Conservation (phyloP, 2,329 filamentous ascomycete species). For the Xylariales sp. region DNA sequence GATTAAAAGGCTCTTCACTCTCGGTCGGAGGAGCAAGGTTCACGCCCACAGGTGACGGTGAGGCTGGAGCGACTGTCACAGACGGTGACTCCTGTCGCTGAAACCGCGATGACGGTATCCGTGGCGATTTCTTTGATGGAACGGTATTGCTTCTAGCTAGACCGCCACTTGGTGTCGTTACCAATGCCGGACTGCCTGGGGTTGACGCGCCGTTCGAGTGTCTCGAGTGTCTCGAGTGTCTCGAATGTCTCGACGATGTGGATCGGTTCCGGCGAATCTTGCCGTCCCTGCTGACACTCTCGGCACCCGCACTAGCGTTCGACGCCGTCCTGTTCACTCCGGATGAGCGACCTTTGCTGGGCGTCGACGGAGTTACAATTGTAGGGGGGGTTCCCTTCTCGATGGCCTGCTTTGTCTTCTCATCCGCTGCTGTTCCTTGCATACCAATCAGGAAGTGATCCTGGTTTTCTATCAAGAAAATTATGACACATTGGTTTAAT, state of each 20-base stretch:
- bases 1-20: constrained; percentile 22
- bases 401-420: constrained; percentile 61
- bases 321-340: constrained; percentile 73
- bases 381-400: constrained; percentile 62
- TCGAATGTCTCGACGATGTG: constrained; percentile 82
- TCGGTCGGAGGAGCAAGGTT: constrained; percentile 31
- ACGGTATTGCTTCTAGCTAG: constrained; percentile 78
- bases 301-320: constrained; percentile 81
- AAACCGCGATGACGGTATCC: constrained; percentile 63
- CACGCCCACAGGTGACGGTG: constrained; percentile 44
- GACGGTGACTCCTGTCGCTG: constrained; percentile 31
- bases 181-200: constrained; percentile 58
- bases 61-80: constrained; percentile 37
- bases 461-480: constrained; percentile 97
- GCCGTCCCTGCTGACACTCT: constrained; percentile 78
- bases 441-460: constrained; percentile 98
- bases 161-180: constrained; percentile 50
- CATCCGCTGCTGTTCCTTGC: constrained; percentile 97
- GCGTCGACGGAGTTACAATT: constrained; percentile 42
- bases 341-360: constrained; percentile 48
- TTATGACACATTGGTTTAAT: constrained; percentile 92
- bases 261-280: constrained; percentile 84
- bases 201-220: constrained; percentile 67
- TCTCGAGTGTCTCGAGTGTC: constrained; percentile 70
- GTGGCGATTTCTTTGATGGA: constrained; percentile 83